Base-by-base conservation (phyloP, 202 grass and related monocot genomes). In the Eragrostis tef region DNA sequence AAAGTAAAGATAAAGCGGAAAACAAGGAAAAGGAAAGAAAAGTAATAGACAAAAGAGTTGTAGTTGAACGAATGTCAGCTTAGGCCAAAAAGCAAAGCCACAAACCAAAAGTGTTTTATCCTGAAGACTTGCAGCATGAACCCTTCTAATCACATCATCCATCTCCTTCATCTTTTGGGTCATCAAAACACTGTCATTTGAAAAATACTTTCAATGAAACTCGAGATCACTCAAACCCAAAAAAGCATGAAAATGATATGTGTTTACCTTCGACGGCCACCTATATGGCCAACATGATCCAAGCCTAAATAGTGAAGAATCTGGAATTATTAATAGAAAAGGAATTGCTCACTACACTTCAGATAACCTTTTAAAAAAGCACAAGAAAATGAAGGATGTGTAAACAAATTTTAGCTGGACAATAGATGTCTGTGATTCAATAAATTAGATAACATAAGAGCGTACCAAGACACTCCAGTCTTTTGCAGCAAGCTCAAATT, bases 291-390 rank as follows among this genome's bases (percentile, higher is more conserved):
- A 88, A 88, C 88, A 87, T 98, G 95, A 88, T 98, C 95, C 71
- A 98, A 93, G 64, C 90, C 88, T 78, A 98, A 82, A 85, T 98
- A 98, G 69, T 94, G 95, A 74, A 98, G 90, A 86, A 94, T 87
- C 92, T 98, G 84, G 27, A 91, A 89, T 73, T 73, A 91, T 66
- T 29, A 80, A 24, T 59, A 51, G 22, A 71, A 45, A 56, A 67
- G 0, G 17, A 89, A n/a, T 67, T 69, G 57, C 44, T 58, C 64
- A 84, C 22, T 76, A 80, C 50, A 47, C 22, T 49, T 79, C 6
- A 67, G 71, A 79, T 73, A 73, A 64, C 70, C 11, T 64, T 77
- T 9, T 61, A 10, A 44, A 72, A 63, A 29, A 70, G 4, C 20
- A 85, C 26, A 70, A 79, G 59, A 64, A 67, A 87, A 48, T 27